These are phyloP conservation scores for Graphiopsis chlorocephala DNA, from an alignment of 2,329 filamentous ascomycete species.

Conservation along the genomic window DNA sequence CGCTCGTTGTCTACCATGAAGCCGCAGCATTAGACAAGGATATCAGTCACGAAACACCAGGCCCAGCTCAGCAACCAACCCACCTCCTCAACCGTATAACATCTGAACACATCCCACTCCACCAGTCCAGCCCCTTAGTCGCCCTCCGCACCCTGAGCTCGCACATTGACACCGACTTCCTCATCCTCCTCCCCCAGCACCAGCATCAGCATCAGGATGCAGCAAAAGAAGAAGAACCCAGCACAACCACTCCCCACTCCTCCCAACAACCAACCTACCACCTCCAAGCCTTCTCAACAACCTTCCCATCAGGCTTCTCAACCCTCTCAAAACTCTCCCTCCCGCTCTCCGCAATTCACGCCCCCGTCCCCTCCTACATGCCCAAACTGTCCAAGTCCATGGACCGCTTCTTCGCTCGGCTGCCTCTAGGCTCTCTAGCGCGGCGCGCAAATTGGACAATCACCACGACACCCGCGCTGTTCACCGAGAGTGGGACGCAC, in stretches of 20 bases:
- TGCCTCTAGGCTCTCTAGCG: constrained; percentile 55
- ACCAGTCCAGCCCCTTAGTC: constrained; percentile 31
- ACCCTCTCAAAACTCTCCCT: constrained; percentile 54
- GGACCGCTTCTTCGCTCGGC: constrained; percentile 58
- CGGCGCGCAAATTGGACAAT: constrained; percentile 56
- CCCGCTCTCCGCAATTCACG: constrained; percentile 55
- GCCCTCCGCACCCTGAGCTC: constrained; percentile 50
- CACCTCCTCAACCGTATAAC: constrained; percentile 48
- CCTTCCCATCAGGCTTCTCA: constrained; percentile 59
- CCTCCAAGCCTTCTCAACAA: constrained; percentile 55
- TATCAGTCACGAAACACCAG: constrained; percentile 9
- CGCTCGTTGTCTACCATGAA: constrained; percentile 33
- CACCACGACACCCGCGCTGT: constrained; percentile 42
- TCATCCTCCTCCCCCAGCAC: constrained; percentile 55
- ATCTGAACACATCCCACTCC: constrained; percentile 40
- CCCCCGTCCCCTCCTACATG: constrained; percentile 57
- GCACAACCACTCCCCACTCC: constrained; percentile 47
- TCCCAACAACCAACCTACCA: constrained; percentile 42
- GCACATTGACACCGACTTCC: constrained; percentile 59
- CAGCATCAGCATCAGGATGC: too few species aligned
- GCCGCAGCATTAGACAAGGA: constrained; percentile 12
- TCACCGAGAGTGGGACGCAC: constrained; percentile 43
- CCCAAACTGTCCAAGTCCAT: constrained; percentile 57
- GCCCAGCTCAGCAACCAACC: background rate
- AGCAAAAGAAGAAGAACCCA: constrained; percentile 19